A percentile compares a stretch with the other conserved stretches of the same genome.
These are phyloP conservation scores for Trichoderma semiorbis DNA, from an alignment of 2,329 filamentous ascomycete genomes.

Conservation along the genomic window DNA sequence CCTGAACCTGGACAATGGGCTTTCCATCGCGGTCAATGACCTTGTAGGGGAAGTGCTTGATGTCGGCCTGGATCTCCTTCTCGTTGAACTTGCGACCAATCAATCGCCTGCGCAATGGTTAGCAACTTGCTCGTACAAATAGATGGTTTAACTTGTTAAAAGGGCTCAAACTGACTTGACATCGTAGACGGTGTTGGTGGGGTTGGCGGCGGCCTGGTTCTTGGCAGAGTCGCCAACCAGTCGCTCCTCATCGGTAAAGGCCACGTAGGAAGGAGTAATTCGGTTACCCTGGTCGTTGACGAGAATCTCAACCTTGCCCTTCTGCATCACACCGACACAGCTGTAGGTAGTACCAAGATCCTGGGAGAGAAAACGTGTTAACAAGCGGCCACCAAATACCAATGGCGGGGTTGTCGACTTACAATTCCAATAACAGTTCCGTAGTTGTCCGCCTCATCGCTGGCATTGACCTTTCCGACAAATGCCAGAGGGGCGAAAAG, in stretches of 20 bases:
- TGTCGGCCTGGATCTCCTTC: slow-evolving; percentile 84
- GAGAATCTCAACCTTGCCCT: slow-evolving; percentile 91
- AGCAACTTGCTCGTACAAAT: background rate
- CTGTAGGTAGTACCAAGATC: slow-evolving; percentile 86
- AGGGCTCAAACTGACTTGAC: slow-evolving; percentile 70
- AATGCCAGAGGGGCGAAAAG: slow-evolving; percentile 86
- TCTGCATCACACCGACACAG: slow-evolving; percentile 94
- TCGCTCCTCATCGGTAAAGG: slow-evolving; percentile 94
- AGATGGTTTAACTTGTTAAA: slow-evolving; percentile 14
- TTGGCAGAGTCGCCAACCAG: slow-evolving; percentile 96
- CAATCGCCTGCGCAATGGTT: slow-evolving; percentile 58
- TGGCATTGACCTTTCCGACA: slow-evolving; percentile 69
- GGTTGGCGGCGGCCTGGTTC: slow-evolving; percentile 86
- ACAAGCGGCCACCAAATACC: background rate
- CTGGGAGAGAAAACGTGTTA: slow-evolving; percentile 30
- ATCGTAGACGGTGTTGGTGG: slow-evolving; percentile 71
- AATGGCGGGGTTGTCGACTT: slow-evolving; percentile 33
- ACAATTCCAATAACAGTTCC: slow-evolving; percentile 92
- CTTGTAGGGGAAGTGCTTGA: slow-evolving; percentile 99
- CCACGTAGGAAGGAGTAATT: slow-evolving; percentile 92
- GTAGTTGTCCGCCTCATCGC: slow-evolving; percentile 59
- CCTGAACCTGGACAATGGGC: slow-evolving; percentile 75
- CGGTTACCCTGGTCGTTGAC: slow-evolving; percentile 97
- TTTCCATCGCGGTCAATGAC: slow-evolving; percentile 87
- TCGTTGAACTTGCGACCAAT: slow-evolving; percentile 81